phyloP scores from a whole-genome alignment of 208 protist genomes.

The Acanthamoeba rhysodes region DNA sequence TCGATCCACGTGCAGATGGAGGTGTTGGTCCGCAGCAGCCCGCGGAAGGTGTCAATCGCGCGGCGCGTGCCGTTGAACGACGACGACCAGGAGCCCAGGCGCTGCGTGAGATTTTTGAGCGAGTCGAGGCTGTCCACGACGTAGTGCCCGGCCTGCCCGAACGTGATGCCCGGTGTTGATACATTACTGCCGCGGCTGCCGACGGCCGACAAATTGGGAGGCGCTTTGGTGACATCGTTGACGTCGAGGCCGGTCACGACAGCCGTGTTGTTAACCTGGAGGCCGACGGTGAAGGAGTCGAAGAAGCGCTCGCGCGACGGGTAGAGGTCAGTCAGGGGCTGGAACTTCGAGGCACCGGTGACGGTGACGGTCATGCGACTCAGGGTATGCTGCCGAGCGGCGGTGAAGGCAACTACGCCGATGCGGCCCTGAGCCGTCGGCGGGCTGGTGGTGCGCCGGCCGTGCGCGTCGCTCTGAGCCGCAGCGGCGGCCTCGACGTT shows the following conservation, averaged over 20 bases:
- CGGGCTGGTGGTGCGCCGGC: not conserved
- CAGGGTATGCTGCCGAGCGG: not conserved
- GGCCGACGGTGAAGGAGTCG: not conserved
- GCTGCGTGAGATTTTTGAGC: slow-evolving; percentile 8
- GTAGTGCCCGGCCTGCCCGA: not conserved
- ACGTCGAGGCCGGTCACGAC: not conserved
- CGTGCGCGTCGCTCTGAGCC: not conserved
- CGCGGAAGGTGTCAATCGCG: not conserved
- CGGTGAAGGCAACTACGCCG: not conserved
- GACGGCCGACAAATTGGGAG: not conserved
- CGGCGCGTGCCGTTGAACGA: slow-evolving; percentile 19
- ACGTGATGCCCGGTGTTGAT: not conserved
- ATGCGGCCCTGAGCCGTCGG: not conserved
- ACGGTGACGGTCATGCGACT: slow-evolving; percentile 22
- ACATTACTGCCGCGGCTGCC: no score
- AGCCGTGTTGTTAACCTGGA: slow-evolving; percentile 25
- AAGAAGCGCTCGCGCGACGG: slow-evolving; percentile 53
- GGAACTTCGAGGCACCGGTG: not conserved
- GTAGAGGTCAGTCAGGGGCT: not conserved
- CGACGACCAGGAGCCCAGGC: not conserved
- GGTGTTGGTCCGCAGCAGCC: slow-evolving; percentile 39
- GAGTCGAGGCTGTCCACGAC: not conserved
- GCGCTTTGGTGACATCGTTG: not conserved
- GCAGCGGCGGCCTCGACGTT: not conserved
- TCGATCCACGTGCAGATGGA: slow-evolving; percentile 51